Percentiles rank a stretch among this genome's conserved stretches.
These are phyloP conservation scores for Lentinus tigrinus DNA, from an alignment of 768 basidiomycete genomes.

Conservation along the genomic window DNA sequence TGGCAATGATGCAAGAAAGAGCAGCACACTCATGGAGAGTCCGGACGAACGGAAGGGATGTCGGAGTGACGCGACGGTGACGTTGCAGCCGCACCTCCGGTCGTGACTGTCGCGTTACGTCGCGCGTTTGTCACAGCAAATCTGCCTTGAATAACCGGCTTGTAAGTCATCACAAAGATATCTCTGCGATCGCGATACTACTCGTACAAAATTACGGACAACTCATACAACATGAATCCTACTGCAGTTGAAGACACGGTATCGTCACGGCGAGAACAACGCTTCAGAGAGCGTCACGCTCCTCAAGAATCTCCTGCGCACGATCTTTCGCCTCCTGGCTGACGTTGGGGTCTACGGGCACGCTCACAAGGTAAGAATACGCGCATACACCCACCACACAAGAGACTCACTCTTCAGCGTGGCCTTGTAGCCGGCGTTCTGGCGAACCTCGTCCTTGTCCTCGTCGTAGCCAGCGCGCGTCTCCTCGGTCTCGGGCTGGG, in stretches of 20 bases:
- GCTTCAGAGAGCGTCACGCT: constrained; percentile 20
- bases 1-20: no score
- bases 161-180: background rate
- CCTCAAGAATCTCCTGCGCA: constrained; percentile 22
- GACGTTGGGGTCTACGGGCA: constrained; percentile 26
- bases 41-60: no score
- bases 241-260: no score
- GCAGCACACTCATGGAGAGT: no score
- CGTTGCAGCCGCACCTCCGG: no score
- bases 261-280: no score
- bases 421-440: constrained; percentile 30
- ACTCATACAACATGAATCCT: no score
- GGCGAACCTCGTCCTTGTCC: constrained; percentile 23
- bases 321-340: constrained; percentile 29
- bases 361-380: background rate
- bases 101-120: no score
- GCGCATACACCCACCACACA: background rate
- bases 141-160: background rate
- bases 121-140: background rate
- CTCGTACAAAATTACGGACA: no score
- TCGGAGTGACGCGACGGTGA: no score
- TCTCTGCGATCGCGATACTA: no score
- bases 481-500: constrained; percentile 16
- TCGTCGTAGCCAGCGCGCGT: constrained; percentile 4
- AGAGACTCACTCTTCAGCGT: constrained; percentile 24